Evolutionary conservation across 1,284 basidiomycete species (phyloP).

Genomic region (Ustilago trichophora): DNA sequence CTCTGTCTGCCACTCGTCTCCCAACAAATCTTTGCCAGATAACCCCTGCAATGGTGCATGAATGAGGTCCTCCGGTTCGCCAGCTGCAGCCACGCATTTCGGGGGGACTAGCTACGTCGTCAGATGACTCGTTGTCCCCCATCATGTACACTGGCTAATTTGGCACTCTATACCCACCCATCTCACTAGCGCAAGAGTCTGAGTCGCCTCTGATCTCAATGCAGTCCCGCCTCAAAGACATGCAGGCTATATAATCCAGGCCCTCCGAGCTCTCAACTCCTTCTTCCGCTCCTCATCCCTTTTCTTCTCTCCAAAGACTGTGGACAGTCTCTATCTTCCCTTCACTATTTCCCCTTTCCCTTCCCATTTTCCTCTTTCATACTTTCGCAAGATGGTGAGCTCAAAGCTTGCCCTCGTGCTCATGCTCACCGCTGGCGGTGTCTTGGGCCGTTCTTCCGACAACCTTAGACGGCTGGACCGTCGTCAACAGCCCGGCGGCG

Average conservation of each 20-base stretch:
- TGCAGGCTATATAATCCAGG: no score
- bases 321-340: background rate
- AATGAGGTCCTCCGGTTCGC: no score
- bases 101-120: no score
- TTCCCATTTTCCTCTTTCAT: no score
- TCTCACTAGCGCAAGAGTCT: background rate
- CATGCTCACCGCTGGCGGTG: constrained; percentile 45
- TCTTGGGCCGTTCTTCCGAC: constrained; percentile 16
- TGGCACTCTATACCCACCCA: no score
- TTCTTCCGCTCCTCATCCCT: constrained; percentile 3
- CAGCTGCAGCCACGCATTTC: no score
- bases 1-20: no score
- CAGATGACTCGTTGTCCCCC: no score
- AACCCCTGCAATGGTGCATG: no score
- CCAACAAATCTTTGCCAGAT: no score
- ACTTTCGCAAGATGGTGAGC: constrained; percentile 33
- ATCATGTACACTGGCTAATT: no score
- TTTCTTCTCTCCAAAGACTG: background rate
- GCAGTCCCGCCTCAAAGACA: no score
- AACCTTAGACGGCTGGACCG: constrained; percentile 23
- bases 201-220: background rate
- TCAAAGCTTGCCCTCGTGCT: constrained; percentile 33
- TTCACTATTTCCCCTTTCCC: background rate
- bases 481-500: constrained; percentile 9
- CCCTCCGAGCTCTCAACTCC: background rate